These are phyloP conservation scores for Telopea speciosissima DNA, from an alignment of 177 flowering plant genomes.

Conservation along the genomic window DNA sequence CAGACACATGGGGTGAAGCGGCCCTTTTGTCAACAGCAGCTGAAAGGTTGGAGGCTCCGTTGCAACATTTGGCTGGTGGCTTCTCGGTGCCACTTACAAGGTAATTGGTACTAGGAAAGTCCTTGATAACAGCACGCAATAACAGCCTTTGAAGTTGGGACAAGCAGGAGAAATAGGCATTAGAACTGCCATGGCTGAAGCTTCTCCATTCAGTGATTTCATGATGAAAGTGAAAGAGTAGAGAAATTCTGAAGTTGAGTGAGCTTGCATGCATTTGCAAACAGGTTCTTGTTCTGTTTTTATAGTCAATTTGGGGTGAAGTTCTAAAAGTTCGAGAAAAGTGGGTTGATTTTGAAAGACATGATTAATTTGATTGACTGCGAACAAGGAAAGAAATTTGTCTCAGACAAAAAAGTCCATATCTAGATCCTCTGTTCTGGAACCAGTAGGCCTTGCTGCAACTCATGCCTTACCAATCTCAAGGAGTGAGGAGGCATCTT, in stretches of 20 bases:
- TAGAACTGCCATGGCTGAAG: constrained; percentile 11
- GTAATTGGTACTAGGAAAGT: constrained; percentile 53
- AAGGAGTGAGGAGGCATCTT: too few relatives aligned
- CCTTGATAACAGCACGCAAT: constrained; percentile 41
- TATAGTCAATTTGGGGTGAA: constrained; percentile 19
- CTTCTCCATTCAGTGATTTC: constrained; percentile 16
- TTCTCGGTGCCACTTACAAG: constrained; percentile 44
- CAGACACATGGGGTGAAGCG: too few relatives aligned
- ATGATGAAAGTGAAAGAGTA: constrained; percentile 14
- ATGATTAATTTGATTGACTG: too few relatives aligned
- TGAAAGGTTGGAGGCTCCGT: constrained; percentile 42
- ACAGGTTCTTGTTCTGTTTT: constrained; percentile 8
- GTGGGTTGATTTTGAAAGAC: not conserved
- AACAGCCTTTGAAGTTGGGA: constrained; percentile 40
- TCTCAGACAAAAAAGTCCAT: not conserved
- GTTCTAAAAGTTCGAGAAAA: constrained; percentile 21
- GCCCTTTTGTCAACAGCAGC: constrained; percentile 43
- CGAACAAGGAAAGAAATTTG: too few relatives aligned
- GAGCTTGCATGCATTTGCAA: not conserved
- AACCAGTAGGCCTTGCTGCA: too few relatives aligned
- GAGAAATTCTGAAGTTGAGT: not conserved
- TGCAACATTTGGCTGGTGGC: constrained; percentile 50
- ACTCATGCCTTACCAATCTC: too few relatives aligned
- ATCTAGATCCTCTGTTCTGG: too few relatives aligned
- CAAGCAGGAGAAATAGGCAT: constrained; percentile 17